Percentiles rank a stretch among this genome's conserved stretches.
Conservation (phyloP, 2,329 filamentous ascomycete species). For the Mycosphaerella sp. region DNA sequence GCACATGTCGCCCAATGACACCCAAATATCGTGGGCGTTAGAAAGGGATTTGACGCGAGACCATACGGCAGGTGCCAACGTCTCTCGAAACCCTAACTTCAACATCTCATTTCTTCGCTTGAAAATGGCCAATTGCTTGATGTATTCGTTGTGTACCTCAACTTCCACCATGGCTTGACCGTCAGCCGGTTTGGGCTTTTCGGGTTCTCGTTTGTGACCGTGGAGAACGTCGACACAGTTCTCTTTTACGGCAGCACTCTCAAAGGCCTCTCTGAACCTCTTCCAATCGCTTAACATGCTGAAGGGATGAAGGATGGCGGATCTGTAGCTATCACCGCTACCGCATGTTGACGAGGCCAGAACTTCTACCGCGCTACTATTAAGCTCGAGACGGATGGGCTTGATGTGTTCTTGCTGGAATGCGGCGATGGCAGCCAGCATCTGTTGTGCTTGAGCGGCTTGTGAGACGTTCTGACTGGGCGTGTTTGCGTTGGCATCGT, state of each 20-base stretch:
- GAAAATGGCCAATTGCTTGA: slow-evolving; percentile 33
- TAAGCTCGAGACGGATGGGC: slow-evolving; percentile 24
- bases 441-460: slow-evolving; percentile 16
- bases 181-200: slow-evolving; percentile 15
- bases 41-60: slow-evolving; percentile 22
- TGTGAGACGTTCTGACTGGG: slow-evolving; percentile 6
- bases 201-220: slow-evolving; percentile 28
- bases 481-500: slow-evolving; percentile 5
- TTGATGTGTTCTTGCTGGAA: slow-evolving; percentile 29
- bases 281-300: slow-evolving; percentile 26
- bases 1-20: slow-evolving; percentile 28
- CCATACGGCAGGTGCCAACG: slow-evolving; percentile 25
- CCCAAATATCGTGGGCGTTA: slow-evolving; percentile 27
- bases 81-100: slow-evolving; percentile 23
- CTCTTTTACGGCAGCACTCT: slow-evolving; percentile 29
- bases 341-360: slow-evolving; percentile 30
- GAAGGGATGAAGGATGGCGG: slow-evolving; percentile 16
- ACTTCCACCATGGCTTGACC: slow-evolving; percentile 20
- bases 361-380: slow-evolving; percentile 28
- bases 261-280: slow-evolving; percentile 26
- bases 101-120: slow-evolving; percentile 29
- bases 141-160: slow-evolving; percentile 32
- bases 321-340: slow-evolving; percentile 28
- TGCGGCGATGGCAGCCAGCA: slow-evolving; percentile 17
- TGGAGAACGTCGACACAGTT: slow-evolving; percentile 29